Evolutionary conservation across 2,329 filamentous ascomycete species (phyloP), one percentile per base, ranked within the genome.

Genomic region (Diaporthe ampelina): DNA sequence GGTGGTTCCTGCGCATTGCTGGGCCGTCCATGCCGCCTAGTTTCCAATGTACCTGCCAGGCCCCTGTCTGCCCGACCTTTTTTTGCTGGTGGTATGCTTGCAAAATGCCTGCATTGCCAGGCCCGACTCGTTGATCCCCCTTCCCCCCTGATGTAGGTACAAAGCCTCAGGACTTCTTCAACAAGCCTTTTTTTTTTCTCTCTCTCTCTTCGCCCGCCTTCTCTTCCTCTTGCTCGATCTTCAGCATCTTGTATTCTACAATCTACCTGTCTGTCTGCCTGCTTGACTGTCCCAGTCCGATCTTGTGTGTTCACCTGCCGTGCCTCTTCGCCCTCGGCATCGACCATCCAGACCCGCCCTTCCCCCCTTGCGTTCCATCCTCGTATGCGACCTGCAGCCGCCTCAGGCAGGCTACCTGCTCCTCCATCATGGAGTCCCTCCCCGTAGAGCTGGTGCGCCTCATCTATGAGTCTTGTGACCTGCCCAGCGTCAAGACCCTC

Each of bases 391-490:
- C 70, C 73, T 75, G 73, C 70, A 73, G 63, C 73, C 69, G 56
- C 56, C n/a, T 69, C 70, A 72, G 74, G 68, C 68, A 76, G 73
- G 74, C 68, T 72, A 73, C 68, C 52, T 70, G 45, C 69, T 72
- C 57, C 59, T 68, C 43, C 73, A 73, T n/a, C 70, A 76, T 76
- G 75, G 75, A 76, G 67, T 76, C 75, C 45, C 76, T 86, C 68
- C 84, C 84, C 3, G 79, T 81, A 61, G 84, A 86, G 79, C 81
- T 86, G 57, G 77, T 87, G 63, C 79, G 82, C 78, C 81, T 85
- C 79, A 83, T 88, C 75, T 86, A 85, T 74, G 79, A 79, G 69
- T 81, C 83, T 76, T 86, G 86, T 77, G 82, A 85, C 73, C 75
- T 78, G 7, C 73, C 80, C 24, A 82, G 85, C 24, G 83, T 86